Conservation (phyloP, 805 yeast genomes). For the Wickerhamiella sergipiensis region DNA sequence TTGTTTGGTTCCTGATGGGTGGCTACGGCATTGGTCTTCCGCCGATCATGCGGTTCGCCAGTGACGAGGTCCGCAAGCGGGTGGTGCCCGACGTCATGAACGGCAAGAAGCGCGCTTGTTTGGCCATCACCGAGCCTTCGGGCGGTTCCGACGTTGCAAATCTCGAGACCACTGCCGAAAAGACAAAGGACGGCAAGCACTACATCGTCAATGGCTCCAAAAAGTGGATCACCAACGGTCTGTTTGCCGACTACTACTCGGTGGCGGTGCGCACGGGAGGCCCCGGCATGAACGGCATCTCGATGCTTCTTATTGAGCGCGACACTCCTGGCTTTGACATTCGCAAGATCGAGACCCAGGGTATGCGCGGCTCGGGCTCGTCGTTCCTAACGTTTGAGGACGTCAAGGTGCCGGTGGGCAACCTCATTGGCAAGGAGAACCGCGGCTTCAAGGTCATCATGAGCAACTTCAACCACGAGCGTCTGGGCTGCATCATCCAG, state of each 20-base stretch:
- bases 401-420: slow-evolving; percentile 33
- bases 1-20: slow-evolving; percentile 30
- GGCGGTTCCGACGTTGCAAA: slow-evolving; percentile 34
- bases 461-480: slow-evolving; percentile 34
- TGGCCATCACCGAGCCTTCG: slow-evolving; percentile 32
- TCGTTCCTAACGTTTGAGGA: slow-evolving; percentile 31
- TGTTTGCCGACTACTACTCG: slow-evolving; percentile 31
- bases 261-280: slow-evolving; percentile 34
- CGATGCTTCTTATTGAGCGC: slow-evolving; percentile 29
- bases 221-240: slow-evolving; percentile 35
- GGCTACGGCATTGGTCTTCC: slow-evolving; percentile 32
- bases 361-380: slow-evolving; percentile 30
- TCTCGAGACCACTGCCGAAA: slow-evolving; percentile 27
- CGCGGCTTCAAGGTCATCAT: slow-evolving; percentile 32
- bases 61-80: slow-evolving; percentile 23
- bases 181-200: slow-evolving; percentile 30
- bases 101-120: slow-evolving; percentile 30
- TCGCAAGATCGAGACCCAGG: slow-evolving; percentile 30
- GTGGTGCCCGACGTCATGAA: slow-evolving; percentile 25
- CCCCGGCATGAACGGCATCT: slow-evolving; percentile 29
- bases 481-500: slow-evolving; percentile 30
- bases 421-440: slow-evolving; percentile 30
- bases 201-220: slow-evolving; percentile 31
- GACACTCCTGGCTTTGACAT: slow-evolving; percentile 27
- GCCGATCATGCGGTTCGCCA: slow-evolving; percentile 26